These are phyloP conservation scores for Yamadazyma triangularis DNA, from an alignment of 1,139 yeast species.

Conservation along the genomic window DNA sequence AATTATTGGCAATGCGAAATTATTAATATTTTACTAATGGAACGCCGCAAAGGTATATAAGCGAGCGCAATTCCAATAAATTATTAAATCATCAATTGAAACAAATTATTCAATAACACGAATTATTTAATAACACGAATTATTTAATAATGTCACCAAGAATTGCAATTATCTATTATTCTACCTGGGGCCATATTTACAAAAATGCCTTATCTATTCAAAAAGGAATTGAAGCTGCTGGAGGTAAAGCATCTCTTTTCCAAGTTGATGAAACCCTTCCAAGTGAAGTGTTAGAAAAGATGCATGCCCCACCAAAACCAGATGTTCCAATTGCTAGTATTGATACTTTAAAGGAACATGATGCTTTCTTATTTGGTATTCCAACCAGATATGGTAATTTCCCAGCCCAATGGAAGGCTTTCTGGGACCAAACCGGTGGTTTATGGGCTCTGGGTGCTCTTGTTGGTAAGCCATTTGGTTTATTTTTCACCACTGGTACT, in stretches of 20 bases:
- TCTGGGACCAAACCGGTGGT: slow-evolving; percentile 81
- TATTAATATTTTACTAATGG: no score
- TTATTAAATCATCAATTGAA: no score
- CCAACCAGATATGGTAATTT: slow-evolving; percentile 82
- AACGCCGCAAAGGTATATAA: no score
- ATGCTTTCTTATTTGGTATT: slow-evolving; percentile 74
- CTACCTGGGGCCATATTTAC: slow-evolving; percentile 77
- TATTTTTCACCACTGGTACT: slow-evolving; percentile 75
- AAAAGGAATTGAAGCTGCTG: slow-evolving; percentile 69
- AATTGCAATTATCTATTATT: slow-evolving; percentile 65
- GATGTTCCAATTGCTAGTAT: slow-evolving; percentile 65
- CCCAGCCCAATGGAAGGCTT: slow-evolving; percentile 79
- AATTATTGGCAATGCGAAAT: no score
- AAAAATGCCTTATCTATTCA: slow-evolving; percentile 64
- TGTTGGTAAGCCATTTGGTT: slow-evolving; percentile 72
- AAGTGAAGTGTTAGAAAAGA: slow-evolving; percentile 50
- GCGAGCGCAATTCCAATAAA: no score
- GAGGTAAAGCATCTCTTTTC: slow-evolving; percentile 66
- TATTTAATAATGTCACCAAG: slow-evolving; percentile 1
- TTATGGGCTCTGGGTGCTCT: slow-evolving; percentile 77
- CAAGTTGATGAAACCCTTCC: slow-evolving; percentile 80
- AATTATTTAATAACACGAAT: no score
- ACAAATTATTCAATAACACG: no score
- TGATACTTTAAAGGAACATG: slow-evolving; percentile 59
- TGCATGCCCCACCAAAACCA: slow-evolving; percentile 65